Evolutionary conservation across 495 filamentous ascomycete species (phyloP), one percentile per base, ranked within the genome.

Genomic region (Lichenothelia convexa): DNA sequence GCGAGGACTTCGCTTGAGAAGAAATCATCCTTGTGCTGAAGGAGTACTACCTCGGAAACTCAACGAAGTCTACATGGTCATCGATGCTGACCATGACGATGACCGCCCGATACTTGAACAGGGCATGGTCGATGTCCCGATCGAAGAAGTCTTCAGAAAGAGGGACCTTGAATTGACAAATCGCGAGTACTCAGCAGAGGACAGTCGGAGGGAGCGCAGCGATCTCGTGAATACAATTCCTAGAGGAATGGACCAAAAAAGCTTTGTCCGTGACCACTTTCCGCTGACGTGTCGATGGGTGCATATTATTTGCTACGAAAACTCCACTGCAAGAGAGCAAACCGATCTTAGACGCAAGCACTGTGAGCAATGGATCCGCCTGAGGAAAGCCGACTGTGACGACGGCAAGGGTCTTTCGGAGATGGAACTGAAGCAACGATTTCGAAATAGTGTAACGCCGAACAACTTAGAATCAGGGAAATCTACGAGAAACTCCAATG

Each of bases 11-110:
- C 30, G 36, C 2, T 36, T 58, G 3, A 42, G 45, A 4, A 32
- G 50, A 0, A 21, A 43, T 7, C n/a, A n/a, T n/a, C n/a, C n/a
- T n/a, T n/a, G n/a, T n/a, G n/a, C n/a, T n/a, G n/a, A n/a, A n/a
- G 22, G 30, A 5, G 5, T 43, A 7, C 27, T 41, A 22, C 5
- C 20, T 39, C 35, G 34, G 27, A 50, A 45, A 24, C 31, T 60
- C 5, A 77, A 75, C 37, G 72, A 74, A 40, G 34, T 77, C 1
- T 64, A 62, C 20, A 49, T 70, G 39, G 39, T 78, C 0, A 48
- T 67, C 0, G 30, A 36, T 12, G 41, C 71, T 3, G 54, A 64
- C 27, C 46, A 50, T 5, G 56, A 62, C 21, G 63, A 72, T 40
- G 21, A 38, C 1, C 41, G 59, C 7, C 41, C 52, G 0, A 39